Percentiles rank a stretch among this genome's conserved stretches.
phyloP scores from a whole-genome alignment of 2,329 filamentous ascomycete species.

The Tolypocladium tundrense region DNA sequence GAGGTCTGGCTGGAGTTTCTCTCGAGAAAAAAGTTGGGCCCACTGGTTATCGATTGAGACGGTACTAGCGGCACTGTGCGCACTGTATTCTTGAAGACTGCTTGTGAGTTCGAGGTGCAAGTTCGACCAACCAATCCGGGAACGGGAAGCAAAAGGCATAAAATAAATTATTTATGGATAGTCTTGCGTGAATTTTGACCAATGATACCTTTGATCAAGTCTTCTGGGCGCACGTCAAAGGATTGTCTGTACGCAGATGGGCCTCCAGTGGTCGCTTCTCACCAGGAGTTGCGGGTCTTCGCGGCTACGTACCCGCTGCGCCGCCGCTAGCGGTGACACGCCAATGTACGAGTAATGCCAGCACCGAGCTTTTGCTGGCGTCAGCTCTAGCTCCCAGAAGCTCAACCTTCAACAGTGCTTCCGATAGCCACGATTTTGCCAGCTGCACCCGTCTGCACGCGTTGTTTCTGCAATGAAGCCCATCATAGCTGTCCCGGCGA shows the following conservation, averaged over 20 bases:
- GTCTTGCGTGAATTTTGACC: too few species aligned
- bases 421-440: not conserved
- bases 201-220: too few species aligned
- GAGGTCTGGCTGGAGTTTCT: not conserved
- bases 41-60: not conserved
- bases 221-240: too few species aligned
- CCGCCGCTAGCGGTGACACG: not conserved
- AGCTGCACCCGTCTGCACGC: not conserved
- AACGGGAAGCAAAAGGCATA: too few species aligned
- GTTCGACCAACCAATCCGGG: too few species aligned
- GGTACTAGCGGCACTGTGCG: not conserved
- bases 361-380: not conserved
- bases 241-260: not conserved
- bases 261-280: not conserved
- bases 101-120: too few species aligned
- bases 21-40: not conserved
- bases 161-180: too few species aligned
- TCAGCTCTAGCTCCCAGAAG: not conserved
- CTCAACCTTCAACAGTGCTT: not conserved
- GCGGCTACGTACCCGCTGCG: not conserved
- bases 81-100: not conserved
- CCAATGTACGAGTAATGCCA: not conserved
- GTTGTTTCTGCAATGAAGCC: constrained; percentile 37
- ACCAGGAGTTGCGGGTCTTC: not conserved
- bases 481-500: constrained; percentile 47